Percentiles rank a stretch among this genome's conserved stretches.
These are phyloP conservation scores for Solanum raphanifolium DNA, from an alignment of 257 asterid genomes.

Conservation along the genomic window DNA sequence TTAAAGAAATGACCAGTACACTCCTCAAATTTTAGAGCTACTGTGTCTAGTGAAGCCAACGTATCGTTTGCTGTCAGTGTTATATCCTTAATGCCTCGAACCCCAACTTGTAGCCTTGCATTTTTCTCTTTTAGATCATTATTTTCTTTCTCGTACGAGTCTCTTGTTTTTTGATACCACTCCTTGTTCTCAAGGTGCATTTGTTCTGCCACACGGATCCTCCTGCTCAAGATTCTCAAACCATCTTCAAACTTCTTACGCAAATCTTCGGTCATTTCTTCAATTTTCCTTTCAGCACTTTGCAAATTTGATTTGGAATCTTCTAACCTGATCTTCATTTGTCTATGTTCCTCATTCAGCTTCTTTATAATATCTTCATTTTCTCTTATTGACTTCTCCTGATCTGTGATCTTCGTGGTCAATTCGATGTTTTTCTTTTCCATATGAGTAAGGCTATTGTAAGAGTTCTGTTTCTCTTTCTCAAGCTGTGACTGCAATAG, in stretches of 20 bases:
- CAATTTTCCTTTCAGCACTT: conserved; percentile 44
- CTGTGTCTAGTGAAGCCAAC: conserved; percentile 43
- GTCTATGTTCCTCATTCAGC: conserved; percentile 18
- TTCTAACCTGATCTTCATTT: neutral
- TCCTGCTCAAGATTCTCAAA: conserved; percentile 53
- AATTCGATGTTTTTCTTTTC: conserved; percentile 35
- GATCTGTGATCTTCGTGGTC: conserved; percentile 19
- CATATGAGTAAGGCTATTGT: conserved; percentile 7
- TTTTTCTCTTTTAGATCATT: conserved; percentile 23
- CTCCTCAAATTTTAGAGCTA: conserved; percentile 47
- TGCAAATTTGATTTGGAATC: conserved; percentile 33
- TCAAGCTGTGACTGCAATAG: conserved; percentile 18
- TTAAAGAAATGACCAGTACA: conserved; percentile 43
- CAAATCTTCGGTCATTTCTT: conserved; percentile 59
- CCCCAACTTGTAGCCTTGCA: conserved; percentile 5
- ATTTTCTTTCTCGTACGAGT: conserved; percentile 28
- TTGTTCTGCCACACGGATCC: conserved; percentile 85
- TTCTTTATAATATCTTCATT: neutral
- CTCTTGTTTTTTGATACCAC: conserved; percentile 44
- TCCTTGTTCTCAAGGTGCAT: conserved; percentile 68
- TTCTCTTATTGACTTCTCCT: conserved; percentile 11
- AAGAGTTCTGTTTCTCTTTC: conserved; percentile 15
- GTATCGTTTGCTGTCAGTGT: conserved; percentile 36
- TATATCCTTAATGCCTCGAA: conserved; percentile 35
- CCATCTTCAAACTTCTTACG: conserved; percentile 62